Evolutionary conservation across 2,329 filamentous ascomycete genomes (phyloP), one percentile per base, ranked within the genome.

Genomic region (Cordyceps militaris): DNA sequence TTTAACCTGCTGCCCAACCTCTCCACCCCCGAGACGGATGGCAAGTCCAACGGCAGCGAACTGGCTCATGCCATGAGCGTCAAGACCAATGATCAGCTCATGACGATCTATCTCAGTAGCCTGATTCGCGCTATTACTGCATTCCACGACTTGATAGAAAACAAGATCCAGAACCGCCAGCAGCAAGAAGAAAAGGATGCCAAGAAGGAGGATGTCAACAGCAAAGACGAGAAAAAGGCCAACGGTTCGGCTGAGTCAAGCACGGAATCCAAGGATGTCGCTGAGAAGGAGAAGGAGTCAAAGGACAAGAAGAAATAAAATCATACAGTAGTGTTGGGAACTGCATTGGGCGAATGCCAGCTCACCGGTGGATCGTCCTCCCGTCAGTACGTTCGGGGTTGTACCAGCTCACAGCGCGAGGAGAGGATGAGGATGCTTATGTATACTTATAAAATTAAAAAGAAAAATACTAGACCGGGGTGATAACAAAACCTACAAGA

Each of bases 111-210:
- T 74, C 81, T 99, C 56, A 96, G 90, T 76, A 96, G 90, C 77
- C 78, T 97, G 78, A 97, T 99, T 74, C 84, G 94, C 61, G 94
- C 94, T 58, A 99, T 99, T 69, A 97, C 94, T 13, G 94, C 94
- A 8, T 99, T 97, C 86, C 94, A 99, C 73, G 94, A 99, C 71
- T 77, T 99, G 65, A 99, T 99, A 64, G 94, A 99, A 79, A 99
- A 99, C 80, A 99, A 99, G 83, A 97, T 97, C 65, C 93, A 97
- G 78, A 99, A 99, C 76, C 84, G 93, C 72, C 92, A 97, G 75
- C 90, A 95, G 72, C 89, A 95, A 69, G 94, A 97, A 70, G 94
- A 99, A 69, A 93, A 93, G 76, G 93, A 97, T 66, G 82, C 87
- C 67, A 90, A 90, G 76, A 90, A 91, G 69, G 85, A 87, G 50